These are phyloP conservation scores for Parachaetomium inaequale DNA, from an alignment of 495 filamentous ascomycete genomes.

Conservation along the genomic window DNA sequence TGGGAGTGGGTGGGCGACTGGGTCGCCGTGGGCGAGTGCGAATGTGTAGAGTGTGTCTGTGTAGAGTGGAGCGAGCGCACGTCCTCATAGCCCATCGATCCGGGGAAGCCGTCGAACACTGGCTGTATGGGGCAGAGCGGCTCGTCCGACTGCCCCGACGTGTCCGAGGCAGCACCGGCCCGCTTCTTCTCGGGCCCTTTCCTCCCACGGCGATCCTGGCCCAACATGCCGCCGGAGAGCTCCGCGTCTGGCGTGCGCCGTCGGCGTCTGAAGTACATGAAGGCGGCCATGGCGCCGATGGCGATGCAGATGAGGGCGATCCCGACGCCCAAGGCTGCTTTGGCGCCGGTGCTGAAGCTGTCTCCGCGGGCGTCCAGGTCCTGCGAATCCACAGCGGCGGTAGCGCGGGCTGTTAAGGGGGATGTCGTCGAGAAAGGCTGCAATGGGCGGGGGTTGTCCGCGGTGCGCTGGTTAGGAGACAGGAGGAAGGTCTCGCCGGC, in stretches of 20 bases:
- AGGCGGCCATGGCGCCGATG: constrained; percentile 30
- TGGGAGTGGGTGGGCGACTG: constrained; percentile 22
- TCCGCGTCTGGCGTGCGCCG: constrained; percentile 19
- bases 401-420: constrained; percentile 5
- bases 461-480: constrained; percentile 1
- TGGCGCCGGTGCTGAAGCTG: constrained; percentile 28
- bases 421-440: background rate
- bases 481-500: constrained; percentile 20
- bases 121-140: constrained; percentile 32
- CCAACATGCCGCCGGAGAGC: constrained; percentile 20
- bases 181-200: constrained; percentile 24
- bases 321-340: constrained; percentile 29
- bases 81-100: constrained; percentile 37
- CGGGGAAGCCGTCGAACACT: constrained; percentile 33
- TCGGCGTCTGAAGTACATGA: constrained; percentile 30
- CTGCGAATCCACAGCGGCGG: constrained; percentile 13
- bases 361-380: constrained; percentile 10
- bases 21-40: constrained; percentile 25
- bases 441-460: constrained; percentile 1
- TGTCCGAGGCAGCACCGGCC: constrained; percentile 19
- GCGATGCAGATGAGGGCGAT: constrained; percentile 22
- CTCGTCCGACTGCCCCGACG: constrained; percentile 27
- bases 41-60: constrained; percentile 21
- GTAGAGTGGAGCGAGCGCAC: constrained; percentile 27
- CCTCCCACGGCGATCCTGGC: constrained; percentile 26